Conservation (phyloP, 2,329 filamentous ascomycete genomes). For the Dactylellina sp. region DNA sequence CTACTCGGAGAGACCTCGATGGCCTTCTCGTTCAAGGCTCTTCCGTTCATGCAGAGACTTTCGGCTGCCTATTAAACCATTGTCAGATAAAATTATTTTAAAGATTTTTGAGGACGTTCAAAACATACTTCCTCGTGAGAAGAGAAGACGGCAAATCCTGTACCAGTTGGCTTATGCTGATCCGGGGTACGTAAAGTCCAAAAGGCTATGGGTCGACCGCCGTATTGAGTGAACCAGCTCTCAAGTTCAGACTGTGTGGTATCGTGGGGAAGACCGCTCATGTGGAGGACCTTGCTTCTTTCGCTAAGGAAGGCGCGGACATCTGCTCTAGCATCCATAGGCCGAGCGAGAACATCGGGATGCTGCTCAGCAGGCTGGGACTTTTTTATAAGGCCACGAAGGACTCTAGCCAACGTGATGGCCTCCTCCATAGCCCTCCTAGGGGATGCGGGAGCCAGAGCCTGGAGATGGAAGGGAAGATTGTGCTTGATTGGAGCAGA, state of each 20-base stretch:
- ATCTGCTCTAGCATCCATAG: constrained; percentile 96
- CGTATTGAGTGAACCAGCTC: constrained; percentile 99
- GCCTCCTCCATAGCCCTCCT: constrained; percentile 98
- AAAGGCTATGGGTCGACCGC: constrained; percentile 96
- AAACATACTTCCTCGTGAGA: constrained; percentile 90
- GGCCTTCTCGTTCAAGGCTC: constrained; percentile 96
- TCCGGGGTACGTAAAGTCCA: constrained; percentile 98
- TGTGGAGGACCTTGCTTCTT: constrained; percentile 96
- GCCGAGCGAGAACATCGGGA: constrained; percentile 90
- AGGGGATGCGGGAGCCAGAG: constrained; percentile 91
- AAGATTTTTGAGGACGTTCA: constrained; percentile 23
- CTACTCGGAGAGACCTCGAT: constrained; percentile 98
- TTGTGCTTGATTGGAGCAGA: constrained; percentile 99
- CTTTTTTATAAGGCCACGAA: constrained; percentile 92
- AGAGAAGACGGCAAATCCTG: constrained; percentile 97
- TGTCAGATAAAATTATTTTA: constrained; percentile 34
- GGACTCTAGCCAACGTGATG: constrained; percentile 89
- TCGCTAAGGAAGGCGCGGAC: constrained; percentile 95
- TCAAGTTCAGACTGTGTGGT: constrained; percentile 98
- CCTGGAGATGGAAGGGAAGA: constrained; percentile 95
- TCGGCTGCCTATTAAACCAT: constrained; percentile 79
- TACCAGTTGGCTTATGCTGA: constrained; percentile 99
- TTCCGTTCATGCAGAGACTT: constrained; percentile 98
- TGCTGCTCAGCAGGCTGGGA: constrained; percentile 94
- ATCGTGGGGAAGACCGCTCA: constrained; percentile 96